Base-by-base conservation (phyloP, 108 stramenopile genomes). In the Fragilaria radians region DNA sequence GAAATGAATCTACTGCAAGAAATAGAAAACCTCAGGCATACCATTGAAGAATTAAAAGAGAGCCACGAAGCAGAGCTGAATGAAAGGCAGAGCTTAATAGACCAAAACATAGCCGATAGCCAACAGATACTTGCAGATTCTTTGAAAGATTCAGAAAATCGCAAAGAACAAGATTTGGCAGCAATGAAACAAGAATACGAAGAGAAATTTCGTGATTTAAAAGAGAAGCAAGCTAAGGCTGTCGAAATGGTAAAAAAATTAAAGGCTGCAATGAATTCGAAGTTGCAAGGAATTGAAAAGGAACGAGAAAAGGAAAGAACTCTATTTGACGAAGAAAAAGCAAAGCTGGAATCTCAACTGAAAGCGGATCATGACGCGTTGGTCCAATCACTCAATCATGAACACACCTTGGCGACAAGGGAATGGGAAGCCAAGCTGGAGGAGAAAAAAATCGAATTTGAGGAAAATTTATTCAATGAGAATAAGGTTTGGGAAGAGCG, bases 241-340 rank as follows among this genome's bases (percentile, higher is more conserved):
- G 46, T 78, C 22, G 66, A 72, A 21, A 21, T 74, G 1, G 69
- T 72, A 4, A 78, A 71, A 46, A 78, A 78, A 54, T 65, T 74
- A 50, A 78, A 77, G 46, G 68, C 67, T 22, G 77, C 77, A 18
- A 68, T 65, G 1, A 42, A 48, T 0, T 64, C 69, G 11, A 57
- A 36, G 27, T 32, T 47, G 5, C n/a, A 25, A 26, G 46, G 47
- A n/a, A 25, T 60, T 28, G 28, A 47, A 25, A 47, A 48, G 19
- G 46, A 57, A 19, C 29, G 36, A 42, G 14, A 11, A 14, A 14
- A 7, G 11, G 36, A 42, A 14, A 42, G 14, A 42, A 11, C 36
- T 14, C 7, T 7, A 11, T 42, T 42, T 42, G 36, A 42, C 7
- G 36, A 42, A 14, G 11, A 42, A 14, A 42, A 11, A 7, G 7